Percentiles rank a stretch among this genome's conserved stretches.
These are phyloP conservation scores for Scheffersomyces quercinus DNA, from an alignment of 1,139 yeast species.

Conservation along the genomic window DNA sequence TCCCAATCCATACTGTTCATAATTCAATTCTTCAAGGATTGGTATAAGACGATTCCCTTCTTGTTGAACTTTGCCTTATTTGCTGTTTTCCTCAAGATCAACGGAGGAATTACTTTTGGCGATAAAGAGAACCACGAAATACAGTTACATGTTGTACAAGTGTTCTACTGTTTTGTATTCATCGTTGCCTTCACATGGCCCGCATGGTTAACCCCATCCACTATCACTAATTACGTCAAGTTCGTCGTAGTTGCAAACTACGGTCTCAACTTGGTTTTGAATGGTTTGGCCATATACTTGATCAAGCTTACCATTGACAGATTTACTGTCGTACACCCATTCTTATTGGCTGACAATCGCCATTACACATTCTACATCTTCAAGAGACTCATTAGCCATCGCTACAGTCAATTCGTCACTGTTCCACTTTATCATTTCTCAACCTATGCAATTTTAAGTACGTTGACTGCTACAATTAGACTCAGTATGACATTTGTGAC, in stretches of 20 bases:
- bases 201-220: slow-evolving; percentile 52
- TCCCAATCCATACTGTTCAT: slow-evolving; percentile 18
- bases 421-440: slow-evolving; percentile 76
- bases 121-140: slow-evolving; percentile 84
- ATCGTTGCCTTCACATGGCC: slow-evolving; percentile 68
- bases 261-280: slow-evolving; percentile 18
- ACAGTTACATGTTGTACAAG: slow-evolving; percentile 73
- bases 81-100: slow-evolving; percentile 54
- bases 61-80: slow-evolving; percentile 52
- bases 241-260: slow-evolving; percentile 21
- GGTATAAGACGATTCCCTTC: slow-evolving; percentile 50
- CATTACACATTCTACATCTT: slow-evolving; percentile 89
- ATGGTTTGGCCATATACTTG: slow-evolving; percentile 18
- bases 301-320: slow-evolving; percentile 54
- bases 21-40: slow-evolving; percentile 20
- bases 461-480: slow-evolving; percentile 19
- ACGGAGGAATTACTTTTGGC: slow-evolving; percentile 83
- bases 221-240: slow-evolving; percentile 36
- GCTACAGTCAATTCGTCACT: slow-evolving; percentile 42
- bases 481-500: slow-evolving; percentile 32
- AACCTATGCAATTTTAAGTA: slow-evolving; percentile 44
- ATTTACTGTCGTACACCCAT: slow-evolving; percentile 83
- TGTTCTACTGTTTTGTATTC: slow-evolving; percentile 75
- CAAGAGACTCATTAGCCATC: slow-evolving; percentile 55
- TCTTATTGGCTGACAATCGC: slow-evolving; percentile 88